A percentile compares a stretch with the other conserved stretches of the same genome.
Conservation (phyloP, 306 rosid species). For the Carpinus viminea region DNA sequence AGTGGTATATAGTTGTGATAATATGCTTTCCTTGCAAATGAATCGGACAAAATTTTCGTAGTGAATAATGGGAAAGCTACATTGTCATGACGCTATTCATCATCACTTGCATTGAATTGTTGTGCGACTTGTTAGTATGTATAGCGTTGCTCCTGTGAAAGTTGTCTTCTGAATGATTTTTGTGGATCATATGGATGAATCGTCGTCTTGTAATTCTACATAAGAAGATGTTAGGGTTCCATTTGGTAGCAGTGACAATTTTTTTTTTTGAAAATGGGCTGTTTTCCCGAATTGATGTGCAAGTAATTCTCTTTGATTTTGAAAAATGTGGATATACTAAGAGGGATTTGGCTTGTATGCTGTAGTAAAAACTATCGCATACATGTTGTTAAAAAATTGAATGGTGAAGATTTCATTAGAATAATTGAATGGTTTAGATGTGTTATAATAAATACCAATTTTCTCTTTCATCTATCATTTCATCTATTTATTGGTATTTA, state of each 20-base stretch:
- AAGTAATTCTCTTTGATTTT: neutral
- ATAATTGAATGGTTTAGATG: too few species aligned
- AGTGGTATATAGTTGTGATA: neutral
- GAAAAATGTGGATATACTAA: neutral
- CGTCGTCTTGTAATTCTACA: neutral
- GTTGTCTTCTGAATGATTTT: neutral
- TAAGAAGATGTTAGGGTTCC: neutral
- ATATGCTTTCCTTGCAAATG: neutral
- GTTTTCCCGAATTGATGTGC: neutral
- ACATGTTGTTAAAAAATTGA: too few species aligned
- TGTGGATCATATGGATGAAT: neutral
- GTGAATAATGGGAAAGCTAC: neutral
- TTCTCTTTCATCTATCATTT: too few species aligned
- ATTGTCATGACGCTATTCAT: neutral
- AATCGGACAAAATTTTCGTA: neutral
- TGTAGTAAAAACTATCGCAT: too few species aligned
- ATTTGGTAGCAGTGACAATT: neutral
- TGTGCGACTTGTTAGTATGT: neutral
- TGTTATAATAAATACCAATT: too few species aligned
- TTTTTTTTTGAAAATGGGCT: neutral
- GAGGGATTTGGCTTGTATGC: too few species aligned
- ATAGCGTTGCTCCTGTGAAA: neutral
- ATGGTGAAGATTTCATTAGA: too few species aligned
- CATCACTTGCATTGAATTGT: neutral
- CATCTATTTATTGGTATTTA: too few species aligned